A percentile compares a stretch with the other conserved stretches of the same genome.
Conservation (phyloP, 805 yeast species). For the Kodamaea lidongshanica region DNA sequence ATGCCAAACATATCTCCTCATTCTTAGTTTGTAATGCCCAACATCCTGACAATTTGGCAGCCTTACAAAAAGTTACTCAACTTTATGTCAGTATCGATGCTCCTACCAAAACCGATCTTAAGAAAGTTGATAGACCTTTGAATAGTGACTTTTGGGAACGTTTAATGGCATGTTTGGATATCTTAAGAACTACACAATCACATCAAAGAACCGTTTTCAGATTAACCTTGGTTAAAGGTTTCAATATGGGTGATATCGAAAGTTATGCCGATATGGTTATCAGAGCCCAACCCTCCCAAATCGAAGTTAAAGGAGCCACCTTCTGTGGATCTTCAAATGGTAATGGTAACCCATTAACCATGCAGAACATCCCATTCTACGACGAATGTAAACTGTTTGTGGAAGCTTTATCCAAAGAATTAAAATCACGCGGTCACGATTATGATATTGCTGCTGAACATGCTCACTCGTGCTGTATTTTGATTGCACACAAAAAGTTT, state of each 20-base stretch:
- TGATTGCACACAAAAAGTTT: constrained; percentile 73
- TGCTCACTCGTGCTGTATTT: constrained; percentile 89
- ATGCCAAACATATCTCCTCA: constrained; percentile 72
- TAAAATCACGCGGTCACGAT: constrained; percentile 57
- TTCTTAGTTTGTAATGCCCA: constrained; percentile 94
- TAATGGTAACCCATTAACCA: constrained; percentile 83
- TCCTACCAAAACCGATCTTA: constrained; percentile 73
- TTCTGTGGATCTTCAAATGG: constrained; percentile 85
- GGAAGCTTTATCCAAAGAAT: constrained; percentile 50
- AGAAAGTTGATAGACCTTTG: constrained; percentile 81
- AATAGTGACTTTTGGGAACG: constrained; percentile 93
- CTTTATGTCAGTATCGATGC: constrained; percentile 92
- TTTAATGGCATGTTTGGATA: constrained; percentile 71
- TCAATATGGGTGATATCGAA: constrained; percentile 72
- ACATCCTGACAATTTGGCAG: constrained; percentile 78
- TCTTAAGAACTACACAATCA: constrained; percentile 61
- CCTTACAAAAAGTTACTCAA: constrained; percentile 75
- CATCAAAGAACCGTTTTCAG: constrained; percentile 90
- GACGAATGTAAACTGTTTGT: constrained; percentile 84
- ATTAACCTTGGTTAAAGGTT: constrained; percentile 85
- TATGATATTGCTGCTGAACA: constrained; percentile 92
- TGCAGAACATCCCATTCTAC: constrained; percentile 93
- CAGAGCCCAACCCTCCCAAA: constrained; percentile 76
- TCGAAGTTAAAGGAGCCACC: constrained; percentile 92
- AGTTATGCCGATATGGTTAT: constrained; percentile 86